Evolutionary conservation across 176 grass and related monocot species (phyloP), one percentile per base, ranked within the genome.

Genomic region (Alloteropsis semialata): DNA sequence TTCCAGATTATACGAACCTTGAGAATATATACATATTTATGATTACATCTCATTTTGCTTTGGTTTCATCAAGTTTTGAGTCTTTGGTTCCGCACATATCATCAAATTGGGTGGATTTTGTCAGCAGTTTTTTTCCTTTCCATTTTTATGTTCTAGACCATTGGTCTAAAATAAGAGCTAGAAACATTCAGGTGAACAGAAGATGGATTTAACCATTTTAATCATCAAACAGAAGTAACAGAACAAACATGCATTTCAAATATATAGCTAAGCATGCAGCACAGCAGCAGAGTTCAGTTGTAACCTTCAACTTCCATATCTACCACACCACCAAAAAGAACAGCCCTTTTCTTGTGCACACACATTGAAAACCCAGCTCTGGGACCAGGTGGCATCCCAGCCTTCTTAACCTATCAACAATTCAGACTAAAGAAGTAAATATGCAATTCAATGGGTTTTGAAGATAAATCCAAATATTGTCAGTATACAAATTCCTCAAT

Each of bases 231-330:
- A 39, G 41, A 42, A 61, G 7, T 37, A 71, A 42, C 41, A 42
- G 36, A 57, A 51, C 4, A 24, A 14, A 68, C 19, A 80, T 55
- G 13, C 41, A 77, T 66, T 75, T 83, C 21, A 71, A 79, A 33
- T 65, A 58, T 30, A 80, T 37, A 78, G 18, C 54, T n/a, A 77
- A 65, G 63, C 28, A 82, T 39, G 50, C 45, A 82, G 63, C 71
- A 71, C 51, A 81, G 18, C 53, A 78, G 27, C 75, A 71, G 49
- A 85, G 22, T 79, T 89, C 55, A 74, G 53, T 72, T 87, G 70
- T 82, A 74, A 98, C 96, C 96, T 98, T 93, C 84, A 69, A 92
- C 82, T 93, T 98, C 96, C 96, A 95, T 98, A 87, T 98, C 96
- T 60, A 95, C 84, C 41, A 98, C 92, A 57, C 96, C 96, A 55